Evolutionary conservation across 768 basidiomycete genomes (phyloP).

Genomic region (Mycena indigotica): DNA sequence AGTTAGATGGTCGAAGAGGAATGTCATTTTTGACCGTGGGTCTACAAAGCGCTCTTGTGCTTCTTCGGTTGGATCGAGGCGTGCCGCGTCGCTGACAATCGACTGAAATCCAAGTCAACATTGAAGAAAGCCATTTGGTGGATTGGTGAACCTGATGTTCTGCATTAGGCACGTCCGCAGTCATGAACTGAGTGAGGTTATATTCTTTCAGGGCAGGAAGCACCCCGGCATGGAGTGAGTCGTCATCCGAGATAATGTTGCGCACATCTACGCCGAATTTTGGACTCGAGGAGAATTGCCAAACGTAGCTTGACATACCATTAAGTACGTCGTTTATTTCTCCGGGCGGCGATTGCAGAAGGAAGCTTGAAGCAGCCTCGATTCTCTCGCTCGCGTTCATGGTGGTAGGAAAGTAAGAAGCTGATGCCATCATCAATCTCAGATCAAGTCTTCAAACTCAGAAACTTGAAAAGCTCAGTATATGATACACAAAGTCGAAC

Average conservation of each 20-base stretch:
- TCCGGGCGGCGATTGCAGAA: slow-evolving; percentile 91
- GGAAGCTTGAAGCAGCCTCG: slow-evolving; percentile 71
- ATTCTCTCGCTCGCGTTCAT: slow-evolving; percentile 72
- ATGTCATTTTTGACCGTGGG: slow-evolving; percentile 76
- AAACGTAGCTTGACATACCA: slow-evolving; percentile 47
- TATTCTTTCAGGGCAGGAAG: slow-evolving; percentile 80
- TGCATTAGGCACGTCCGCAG: slow-evolving; percentile 79
- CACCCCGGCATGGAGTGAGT: slow-evolving; percentile 75
- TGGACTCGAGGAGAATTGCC: slow-evolving; percentile 10
- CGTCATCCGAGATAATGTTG: slow-evolving; percentile 85
- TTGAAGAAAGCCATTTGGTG: not conserved
- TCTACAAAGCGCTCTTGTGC: slow-evolving; percentile 78
- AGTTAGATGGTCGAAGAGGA: slow-evolving; percentile 82
- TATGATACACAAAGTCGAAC: not conserved
- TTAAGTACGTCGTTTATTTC: slow-evolving; percentile 97
- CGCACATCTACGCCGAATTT: slow-evolving; percentile 69
- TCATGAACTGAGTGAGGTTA: slow-evolving; percentile 85
- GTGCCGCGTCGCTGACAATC: slow-evolving; percentile 76
- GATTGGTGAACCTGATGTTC: slow-evolving; percentile 58
- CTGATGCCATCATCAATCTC: not conserved
- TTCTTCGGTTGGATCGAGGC: slow-evolving; percentile 43
- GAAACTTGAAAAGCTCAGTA: too few relatives aligned
- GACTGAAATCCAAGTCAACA: slow-evolving; percentile 52
- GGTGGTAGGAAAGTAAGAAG: not conserved
- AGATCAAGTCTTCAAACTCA: not conserved